Conservation (phyloP, 371 early-diverging fungal species). For the Rhizopus stolonifer region DNA sequence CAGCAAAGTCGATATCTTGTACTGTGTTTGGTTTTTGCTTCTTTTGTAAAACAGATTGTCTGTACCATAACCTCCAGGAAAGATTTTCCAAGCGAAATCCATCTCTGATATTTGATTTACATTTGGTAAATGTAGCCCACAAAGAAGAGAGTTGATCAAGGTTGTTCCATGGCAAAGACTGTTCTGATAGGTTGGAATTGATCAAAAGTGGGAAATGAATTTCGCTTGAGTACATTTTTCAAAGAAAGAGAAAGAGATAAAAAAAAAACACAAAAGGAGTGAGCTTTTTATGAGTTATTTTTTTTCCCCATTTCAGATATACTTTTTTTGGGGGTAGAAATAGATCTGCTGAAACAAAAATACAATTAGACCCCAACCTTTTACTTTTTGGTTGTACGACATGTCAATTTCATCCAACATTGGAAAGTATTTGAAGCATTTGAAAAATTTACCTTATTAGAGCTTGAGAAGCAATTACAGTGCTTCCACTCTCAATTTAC, state of each 20-base stretch:
- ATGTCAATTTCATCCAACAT: too few relatives aligned
- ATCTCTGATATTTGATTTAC: conserved; percentile 19
- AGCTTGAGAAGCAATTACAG: conserved; percentile 2
- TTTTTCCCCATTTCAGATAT: conserved; percentile 1
- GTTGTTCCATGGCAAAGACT: conserved; percentile 23
- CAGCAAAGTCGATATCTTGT: conserved; percentile 14
- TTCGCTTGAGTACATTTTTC: conserved; percentile 10
- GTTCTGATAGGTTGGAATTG: conserved; percentile 11
- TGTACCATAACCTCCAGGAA: conserved; percentile 32
- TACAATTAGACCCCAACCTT: background rate
- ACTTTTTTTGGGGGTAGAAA: background rate
- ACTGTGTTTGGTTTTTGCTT: conserved; percentile 17
- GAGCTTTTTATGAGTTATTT: background rate
- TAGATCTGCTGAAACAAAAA: background rate
- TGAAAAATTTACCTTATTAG: too few relatives aligned
- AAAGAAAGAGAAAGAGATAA: background rate
- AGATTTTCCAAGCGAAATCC: conserved; percentile 31
- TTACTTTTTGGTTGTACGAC: background rate
- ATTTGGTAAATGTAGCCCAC: conserved; percentile 25
- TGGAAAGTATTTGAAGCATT: too few relatives aligned
- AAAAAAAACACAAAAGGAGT: background rate
- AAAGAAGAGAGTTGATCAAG: conserved; percentile 24
- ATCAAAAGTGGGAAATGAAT: conserved; percentile 22
- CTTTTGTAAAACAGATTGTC: conserved; percentile 23
- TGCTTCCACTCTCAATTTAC: too few relatives aligned